These are phyloP conservation scores for Fusarium mundagurra DNA, from an alignment of 2,329 filamentous ascomycete genomes.

Conservation along the genomic window DNA sequence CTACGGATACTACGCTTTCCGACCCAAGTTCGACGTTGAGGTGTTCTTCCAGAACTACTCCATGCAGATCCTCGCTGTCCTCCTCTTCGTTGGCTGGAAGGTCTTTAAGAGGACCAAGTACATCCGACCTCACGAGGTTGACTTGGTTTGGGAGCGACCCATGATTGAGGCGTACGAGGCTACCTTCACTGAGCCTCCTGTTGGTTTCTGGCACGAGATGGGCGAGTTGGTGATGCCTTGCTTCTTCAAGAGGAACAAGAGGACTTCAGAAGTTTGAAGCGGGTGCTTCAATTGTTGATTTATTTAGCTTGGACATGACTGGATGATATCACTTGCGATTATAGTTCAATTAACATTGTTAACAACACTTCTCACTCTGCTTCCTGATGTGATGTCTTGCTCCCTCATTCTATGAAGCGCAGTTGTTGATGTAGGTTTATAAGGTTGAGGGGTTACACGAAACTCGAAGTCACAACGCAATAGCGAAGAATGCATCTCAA, in stretches of 20 bases:
- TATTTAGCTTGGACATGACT: not conserved
- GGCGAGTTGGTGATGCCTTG: conserved; percentile 52
- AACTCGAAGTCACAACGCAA: not conserved
- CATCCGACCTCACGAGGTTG: conserved; percentile 62
- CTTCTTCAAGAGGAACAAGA: conserved; percentile 45
- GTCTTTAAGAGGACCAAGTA: conserved; percentile 66
- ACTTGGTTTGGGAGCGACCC: conserved; percentile 68
- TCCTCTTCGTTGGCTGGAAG: conserved; percentile 70
- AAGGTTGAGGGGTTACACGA: not conserved
- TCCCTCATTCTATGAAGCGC: not conserved
- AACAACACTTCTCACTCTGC: not conserved
- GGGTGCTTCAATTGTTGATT: not conserved
- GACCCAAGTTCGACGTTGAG: conserved; percentile 55
- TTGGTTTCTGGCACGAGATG: conserved; percentile 65
- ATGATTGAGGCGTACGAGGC: conserved; percentile 66
- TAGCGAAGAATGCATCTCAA: not conserved
- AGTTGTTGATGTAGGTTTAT: not conserved
- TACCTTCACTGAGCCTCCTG: conserved; percentile 57
- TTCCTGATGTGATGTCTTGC: not conserved
- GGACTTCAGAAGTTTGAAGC: conserved; percentile 7
- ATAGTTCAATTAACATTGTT: conserved; percentile 1
- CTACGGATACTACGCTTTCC: conserved; percentile 65
- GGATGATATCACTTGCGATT: conserved; percentile 8
- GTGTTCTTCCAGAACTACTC: conserved; percentile 63
- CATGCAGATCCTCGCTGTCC: conserved; percentile 63